Evolutionary conservation across 768 basidiomycete species (phyloP).

Genomic region (Termitomyces sp.): DNA sequence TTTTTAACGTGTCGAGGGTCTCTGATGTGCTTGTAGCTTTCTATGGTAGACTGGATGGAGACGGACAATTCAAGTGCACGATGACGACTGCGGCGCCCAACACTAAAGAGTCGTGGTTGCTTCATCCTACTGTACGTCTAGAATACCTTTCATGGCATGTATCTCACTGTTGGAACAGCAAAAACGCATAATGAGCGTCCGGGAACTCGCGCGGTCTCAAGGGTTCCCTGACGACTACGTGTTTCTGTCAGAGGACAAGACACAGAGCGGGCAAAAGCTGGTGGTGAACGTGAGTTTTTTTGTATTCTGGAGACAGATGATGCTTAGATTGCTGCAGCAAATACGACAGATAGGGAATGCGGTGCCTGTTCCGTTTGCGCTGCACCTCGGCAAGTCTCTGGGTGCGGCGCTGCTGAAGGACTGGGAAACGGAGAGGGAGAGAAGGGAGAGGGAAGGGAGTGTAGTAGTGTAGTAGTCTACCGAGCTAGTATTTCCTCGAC

Average conservation of each 20-base stretch:
- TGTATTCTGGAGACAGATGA: background rate
- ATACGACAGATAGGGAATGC: conserved; percentile 77
- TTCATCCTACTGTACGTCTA: conserved; percentile 35
- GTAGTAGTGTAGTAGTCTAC: conserved; percentile 25
- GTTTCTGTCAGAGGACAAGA: conserved; percentile 44
- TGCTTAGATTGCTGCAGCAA: conserved; percentile 40
- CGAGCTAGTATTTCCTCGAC: conserved; percentile 72
- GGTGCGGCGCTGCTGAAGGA: conserved; percentile 38
- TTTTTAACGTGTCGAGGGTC: background rate
- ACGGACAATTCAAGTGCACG: conserved; percentile 56
- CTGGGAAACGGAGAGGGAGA: conserved; percentile 41
- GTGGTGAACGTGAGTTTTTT: conserved; percentile 45
- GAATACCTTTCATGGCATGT: background rate
- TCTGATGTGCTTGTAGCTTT: conserved; percentile 28
- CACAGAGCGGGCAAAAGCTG: conserved; percentile 22
- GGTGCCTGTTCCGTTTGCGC: conserved; percentile 65
- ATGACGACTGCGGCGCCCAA: conserved; percentile 52
- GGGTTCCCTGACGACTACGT: conserved; percentile 71
- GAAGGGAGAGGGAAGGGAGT: conserved; percentile 38
- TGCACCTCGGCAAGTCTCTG: conserved; percentile 50
- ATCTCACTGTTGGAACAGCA: conserved; percentile 36
- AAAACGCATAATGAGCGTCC: conserved; percentile 62
- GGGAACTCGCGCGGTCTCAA: conserved; percentile 69
- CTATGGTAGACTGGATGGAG: conserved; percentile 51
- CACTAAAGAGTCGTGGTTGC: conserved; percentile 37